Percentiles rank a stretch among this genome's conserved stretches.
Conservation (phyloP, 495 filamentous ascomycete species). For the Tetracladium marchalianum region DNA sequence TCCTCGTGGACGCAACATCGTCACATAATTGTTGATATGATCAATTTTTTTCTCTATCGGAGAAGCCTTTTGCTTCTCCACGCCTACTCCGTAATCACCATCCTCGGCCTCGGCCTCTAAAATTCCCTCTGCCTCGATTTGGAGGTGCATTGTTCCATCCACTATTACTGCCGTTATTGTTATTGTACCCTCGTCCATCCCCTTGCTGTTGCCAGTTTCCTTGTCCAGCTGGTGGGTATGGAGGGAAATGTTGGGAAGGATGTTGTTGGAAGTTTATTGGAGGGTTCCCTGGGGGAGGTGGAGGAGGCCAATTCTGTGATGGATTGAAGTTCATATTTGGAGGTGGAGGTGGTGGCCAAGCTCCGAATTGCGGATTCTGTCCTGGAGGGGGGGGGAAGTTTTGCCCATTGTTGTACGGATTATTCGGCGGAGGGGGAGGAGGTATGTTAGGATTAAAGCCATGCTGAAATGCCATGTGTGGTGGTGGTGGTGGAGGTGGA, state of each 20-base stretch:
- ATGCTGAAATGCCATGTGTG: constrained; percentile 17
- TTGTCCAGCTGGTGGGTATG: constrained; percentile 5
- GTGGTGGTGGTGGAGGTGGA: constrained; percentile 21
- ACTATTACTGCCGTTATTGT: neutral
- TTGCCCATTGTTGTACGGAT: constrained; percentile 9
- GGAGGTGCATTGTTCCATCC: constrained; percentile 11
- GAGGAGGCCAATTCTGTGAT: constrained; percentile 35
- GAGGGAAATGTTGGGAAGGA: neutral
- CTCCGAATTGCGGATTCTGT: constrained; percentile 17
- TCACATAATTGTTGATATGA: too few relatives aligned
- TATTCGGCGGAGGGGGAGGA: constrained; percentile 19
- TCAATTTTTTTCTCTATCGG: neutral
- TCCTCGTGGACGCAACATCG: too few relatives aligned
- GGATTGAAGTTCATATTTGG: constrained; percentile 6
- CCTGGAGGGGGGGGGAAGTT: neutral
- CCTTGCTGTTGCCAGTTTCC: constrained; percentile 14
- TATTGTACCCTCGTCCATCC: constrained; percentile 14
- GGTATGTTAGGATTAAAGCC: constrained; percentile 14
- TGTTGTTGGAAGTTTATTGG: constrained; percentile 15
- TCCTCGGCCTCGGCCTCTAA: constrained; percentile 18
- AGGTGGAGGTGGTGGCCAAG: constrained; percentile 29
- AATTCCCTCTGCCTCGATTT: constrained; percentile 11
- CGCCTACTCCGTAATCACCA: neutral
- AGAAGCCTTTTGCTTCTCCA: too few relatives aligned
- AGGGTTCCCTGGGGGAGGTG: constrained; percentile 29